These are phyloP conservation scores for Nowakowskiella sp. DNA, from an alignment of 192 early-diverging fungal species.

Conservation along the genomic window DNA sequence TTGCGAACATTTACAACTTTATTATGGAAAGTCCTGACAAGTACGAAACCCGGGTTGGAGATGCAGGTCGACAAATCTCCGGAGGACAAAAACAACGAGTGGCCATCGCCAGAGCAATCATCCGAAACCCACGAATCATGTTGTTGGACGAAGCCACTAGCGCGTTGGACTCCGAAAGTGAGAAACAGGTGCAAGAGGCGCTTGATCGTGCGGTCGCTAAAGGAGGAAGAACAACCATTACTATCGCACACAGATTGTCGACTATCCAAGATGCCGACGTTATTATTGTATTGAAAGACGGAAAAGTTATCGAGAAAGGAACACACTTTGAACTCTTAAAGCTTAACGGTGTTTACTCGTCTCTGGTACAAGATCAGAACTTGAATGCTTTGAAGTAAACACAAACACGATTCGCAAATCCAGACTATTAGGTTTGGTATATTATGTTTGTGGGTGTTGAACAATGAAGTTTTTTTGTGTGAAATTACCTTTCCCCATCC, in stretches of 20 bases:
- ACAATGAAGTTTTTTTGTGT: too few relatives aligned
- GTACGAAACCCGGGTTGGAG: slow-evolving; percentile 54
- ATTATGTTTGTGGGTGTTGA: too few relatives aligned
- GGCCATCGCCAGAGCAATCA: slow-evolving; percentile 69
- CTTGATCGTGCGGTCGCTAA: slow-evolving; percentile 54
- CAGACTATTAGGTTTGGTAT: too few relatives aligned
- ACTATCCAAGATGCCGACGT: slow-evolving; percentile 75
- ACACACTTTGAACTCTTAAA: slow-evolving; percentile 58
- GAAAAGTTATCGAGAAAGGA: slow-evolving; percentile 59
- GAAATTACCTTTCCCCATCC: too few relatives aligned
- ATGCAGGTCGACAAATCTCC: slow-evolving; percentile 45
- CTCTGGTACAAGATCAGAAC: slow-evolving; percentile 58
- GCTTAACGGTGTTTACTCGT: slow-evolving; percentile 48
- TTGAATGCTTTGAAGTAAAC: slow-evolving; percentile 33
- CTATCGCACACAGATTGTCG: slow-evolving; percentile 65
- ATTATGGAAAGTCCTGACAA: slow-evolving; percentile 64
- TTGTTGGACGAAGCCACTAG: slow-evolving; percentile 84
- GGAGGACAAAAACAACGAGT: slow-evolving; percentile 74
- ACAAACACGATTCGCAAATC: too few relatives aligned
- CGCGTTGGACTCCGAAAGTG: slow-evolving; percentile 73
- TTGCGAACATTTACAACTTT: slow-evolving; percentile 57
- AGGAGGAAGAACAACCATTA: slow-evolving; percentile 72
- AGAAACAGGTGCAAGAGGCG: slow-evolving; percentile 71
- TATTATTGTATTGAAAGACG: slow-evolving; percentile 62
- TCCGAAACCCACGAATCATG: slow-evolving; percentile 76